phyloP scores from a whole-genome alignment of 306 rosid species.

The Cajanus cajan region DNA sequence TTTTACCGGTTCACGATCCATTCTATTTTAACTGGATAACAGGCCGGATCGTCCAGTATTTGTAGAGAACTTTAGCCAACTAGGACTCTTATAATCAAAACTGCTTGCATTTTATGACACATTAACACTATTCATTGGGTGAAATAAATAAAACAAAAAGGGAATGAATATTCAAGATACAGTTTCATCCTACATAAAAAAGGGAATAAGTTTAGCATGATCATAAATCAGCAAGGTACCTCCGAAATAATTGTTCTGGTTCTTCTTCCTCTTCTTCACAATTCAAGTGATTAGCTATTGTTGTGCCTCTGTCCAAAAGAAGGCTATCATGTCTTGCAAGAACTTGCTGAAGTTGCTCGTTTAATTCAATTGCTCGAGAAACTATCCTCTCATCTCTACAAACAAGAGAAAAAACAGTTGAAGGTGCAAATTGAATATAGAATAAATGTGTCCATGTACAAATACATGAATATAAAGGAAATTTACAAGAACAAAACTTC shows the following conservation, averaged over 20 bases:
- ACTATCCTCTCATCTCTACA: slow-evolving; percentile 68
- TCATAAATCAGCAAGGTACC: slow-evolving; percentile 42
- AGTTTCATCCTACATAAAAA: background rate
- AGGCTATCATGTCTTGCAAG: slow-evolving; percentile 84
- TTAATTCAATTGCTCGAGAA: slow-evolving; percentile 81
- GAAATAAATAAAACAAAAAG: background rate
- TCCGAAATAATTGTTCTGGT: slow-evolving; percentile 77
- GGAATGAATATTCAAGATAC: background rate
- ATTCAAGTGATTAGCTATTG: slow-evolving; percentile 40
- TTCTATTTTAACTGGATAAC: no score
- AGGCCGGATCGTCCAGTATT: no score
- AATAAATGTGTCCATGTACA: background rate
- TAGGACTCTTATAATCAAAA: background rate
- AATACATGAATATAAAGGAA: background rate
- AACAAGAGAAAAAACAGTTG: slow-evolving; percentile 14
- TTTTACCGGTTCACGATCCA: no score
- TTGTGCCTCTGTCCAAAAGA: slow-evolving; percentile 54
- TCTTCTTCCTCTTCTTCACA: slow-evolving; percentile 75
- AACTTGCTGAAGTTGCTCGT: slow-evolving; percentile 84
- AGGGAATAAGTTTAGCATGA: background rate
- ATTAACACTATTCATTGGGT: background rate
- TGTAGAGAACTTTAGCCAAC: background rate
- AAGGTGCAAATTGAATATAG: slow-evolving; percentile 15
- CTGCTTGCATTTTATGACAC: background rate
- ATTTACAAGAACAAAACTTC: background rate